Evolutionary conservation across 352 stramenopile species (phyloP).

Genomic region (Nothophytophthora sp.): DNA sequence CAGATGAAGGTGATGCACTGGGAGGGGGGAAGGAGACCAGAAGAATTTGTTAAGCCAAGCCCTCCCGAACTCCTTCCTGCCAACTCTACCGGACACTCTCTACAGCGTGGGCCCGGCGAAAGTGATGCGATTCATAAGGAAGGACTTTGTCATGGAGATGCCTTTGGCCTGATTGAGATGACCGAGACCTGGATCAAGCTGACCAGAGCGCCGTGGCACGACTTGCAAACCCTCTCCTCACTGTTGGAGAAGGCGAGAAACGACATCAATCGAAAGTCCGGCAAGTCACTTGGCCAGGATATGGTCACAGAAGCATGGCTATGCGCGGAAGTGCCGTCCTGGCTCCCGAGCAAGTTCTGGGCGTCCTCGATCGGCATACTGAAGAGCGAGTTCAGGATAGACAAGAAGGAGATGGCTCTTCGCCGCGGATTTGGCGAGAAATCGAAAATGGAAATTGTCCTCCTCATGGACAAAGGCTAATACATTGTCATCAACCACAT

Average conservation of each 20-base stretch:
- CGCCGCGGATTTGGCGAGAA: slow-evolving; percentile 2
- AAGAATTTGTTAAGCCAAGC: no score
- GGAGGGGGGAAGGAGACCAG: no score
- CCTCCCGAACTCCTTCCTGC: no score
- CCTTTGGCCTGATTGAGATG: background rate
- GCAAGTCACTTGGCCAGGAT: slow-evolving; percentile 6
- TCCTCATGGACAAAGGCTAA: background rate
- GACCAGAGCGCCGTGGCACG: background rate
- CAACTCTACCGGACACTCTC: no score
- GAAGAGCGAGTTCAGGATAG: background rate
- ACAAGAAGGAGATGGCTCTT: slow-evolving; percentile 3
- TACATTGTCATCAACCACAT: no score
- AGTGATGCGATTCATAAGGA: no score
- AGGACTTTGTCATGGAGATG: no score
- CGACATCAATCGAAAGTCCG: background rate
- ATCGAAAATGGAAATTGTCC: slow-evolving; percentile 2
- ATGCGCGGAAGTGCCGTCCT: slow-evolving; percentile 4
- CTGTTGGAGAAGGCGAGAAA: background rate
- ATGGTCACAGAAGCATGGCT: slow-evolving; percentile 12
- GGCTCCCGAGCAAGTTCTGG: slow-evolving; percentile 15
- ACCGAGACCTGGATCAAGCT: background rate
- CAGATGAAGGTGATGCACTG: no score
- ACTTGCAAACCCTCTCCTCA: background rate
- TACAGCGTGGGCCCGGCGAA: no score
- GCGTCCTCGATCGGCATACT: slow-evolving; percentile 5